phyloP scores from a whole-genome alignment of 352 stramenopile genomes.

The Phytophthora colocasiae region DNA sequence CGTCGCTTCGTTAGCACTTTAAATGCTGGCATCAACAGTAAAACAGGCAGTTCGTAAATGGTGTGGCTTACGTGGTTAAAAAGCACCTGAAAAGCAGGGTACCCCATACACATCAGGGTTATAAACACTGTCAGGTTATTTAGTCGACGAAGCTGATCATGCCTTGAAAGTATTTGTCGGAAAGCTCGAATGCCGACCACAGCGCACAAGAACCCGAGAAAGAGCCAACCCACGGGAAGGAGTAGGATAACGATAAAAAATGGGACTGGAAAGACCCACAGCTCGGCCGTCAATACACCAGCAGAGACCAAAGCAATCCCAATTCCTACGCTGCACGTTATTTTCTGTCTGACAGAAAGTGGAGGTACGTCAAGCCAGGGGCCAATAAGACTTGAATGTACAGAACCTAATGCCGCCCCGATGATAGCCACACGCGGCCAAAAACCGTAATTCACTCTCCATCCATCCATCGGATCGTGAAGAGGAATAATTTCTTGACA shows the following conservation, averaged over 20 bases:
- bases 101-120: neutral
- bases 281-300: neutral
- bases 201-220: neutral
- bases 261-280: constrained; percentile 21
- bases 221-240: neutral
- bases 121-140: neutral
- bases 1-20: constrained; percentile 1
- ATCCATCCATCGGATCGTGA: constrained; percentile 8
- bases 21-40: neutral
- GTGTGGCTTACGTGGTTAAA: constrained; percentile 3
- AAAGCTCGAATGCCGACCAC: neutral
- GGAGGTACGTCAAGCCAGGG: constrained; percentile 6
- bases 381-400: neutral
- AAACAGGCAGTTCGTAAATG: constrained; percentile 23
- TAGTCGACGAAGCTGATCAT: neutral
- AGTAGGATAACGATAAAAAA: constrained; percentile 12
- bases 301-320: neutral
- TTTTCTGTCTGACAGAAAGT: constrained; percentile 1
- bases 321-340: neutral
- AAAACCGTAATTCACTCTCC: constrained; percentile 14
- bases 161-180: neutral
- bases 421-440: constrained; percentile 1
- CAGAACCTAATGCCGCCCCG: neutral
- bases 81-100: constrained; percentile 11
- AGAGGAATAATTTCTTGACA: constrained; percentile 17